Conservation (phyloP, 2,329 filamentous ascomycete genomes). For the Alternaria incomplexa region DNA sequence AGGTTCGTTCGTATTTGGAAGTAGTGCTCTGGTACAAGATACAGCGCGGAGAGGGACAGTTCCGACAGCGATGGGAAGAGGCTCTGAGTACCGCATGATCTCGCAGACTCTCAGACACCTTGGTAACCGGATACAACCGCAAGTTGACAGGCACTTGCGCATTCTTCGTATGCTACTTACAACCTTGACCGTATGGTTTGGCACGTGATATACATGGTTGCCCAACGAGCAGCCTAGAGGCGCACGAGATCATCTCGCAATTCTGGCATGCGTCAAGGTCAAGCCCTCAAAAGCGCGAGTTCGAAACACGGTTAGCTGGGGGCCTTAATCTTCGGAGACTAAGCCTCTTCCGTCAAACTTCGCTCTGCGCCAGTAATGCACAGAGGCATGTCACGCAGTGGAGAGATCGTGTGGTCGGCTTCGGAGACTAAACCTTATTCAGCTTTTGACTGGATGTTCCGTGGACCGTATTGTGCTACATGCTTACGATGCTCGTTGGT, state of each 20-base stretch:
- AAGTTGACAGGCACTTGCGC: background rate
- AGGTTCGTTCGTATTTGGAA: background rate
- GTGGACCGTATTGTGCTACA: background rate
- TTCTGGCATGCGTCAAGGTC: background rate
- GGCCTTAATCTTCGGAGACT: background rate
- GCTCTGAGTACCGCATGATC: background rate
- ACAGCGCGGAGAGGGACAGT: background rate
- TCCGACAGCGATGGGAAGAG: background rate
- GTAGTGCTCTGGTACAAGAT: background rate
- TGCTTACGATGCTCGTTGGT: background rate
- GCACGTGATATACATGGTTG: background rate
- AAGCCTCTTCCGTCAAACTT: background rate
- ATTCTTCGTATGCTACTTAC: background rate
- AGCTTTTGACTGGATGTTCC: background rate
- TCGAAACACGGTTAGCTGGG: background rate
- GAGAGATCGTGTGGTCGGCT: background rate
- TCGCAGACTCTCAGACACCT: background rate
- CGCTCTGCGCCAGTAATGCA: background rate
- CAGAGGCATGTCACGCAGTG: background rate
- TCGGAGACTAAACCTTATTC: background rate
- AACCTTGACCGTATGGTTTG: background rate
- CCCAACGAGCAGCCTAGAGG: background rate
- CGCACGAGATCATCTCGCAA: background rate
- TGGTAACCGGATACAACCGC: background rate
- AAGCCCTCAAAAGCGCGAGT: background rate